Conservation (phyloP, 176 grass and related monocot genomes). For the Cenchrus fungigraminus region DNA sequence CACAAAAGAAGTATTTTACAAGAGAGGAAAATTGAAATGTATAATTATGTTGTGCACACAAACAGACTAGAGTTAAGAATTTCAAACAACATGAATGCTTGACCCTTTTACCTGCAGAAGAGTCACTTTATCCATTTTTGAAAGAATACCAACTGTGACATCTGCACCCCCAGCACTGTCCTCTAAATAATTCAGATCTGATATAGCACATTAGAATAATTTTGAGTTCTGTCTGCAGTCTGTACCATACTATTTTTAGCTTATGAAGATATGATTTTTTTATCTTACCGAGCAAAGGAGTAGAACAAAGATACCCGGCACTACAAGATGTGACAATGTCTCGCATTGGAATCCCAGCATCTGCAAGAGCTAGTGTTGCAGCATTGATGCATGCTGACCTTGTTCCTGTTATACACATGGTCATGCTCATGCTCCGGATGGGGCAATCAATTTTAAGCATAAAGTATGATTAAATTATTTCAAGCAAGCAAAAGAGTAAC, state of each 20-base stretch:
- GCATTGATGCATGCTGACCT: conserved; percentile 99
- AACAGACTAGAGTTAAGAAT: neutral
- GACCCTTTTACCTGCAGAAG: conserved; percentile 77
- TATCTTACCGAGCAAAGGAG: conserved; percentile 79
- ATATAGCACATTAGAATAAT: conserved; percentile 33
- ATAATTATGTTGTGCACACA: neutral
- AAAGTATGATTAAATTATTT: neutral
- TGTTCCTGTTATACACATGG: conserved; percentile 60
- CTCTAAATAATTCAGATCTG: conserved; percentile 97
- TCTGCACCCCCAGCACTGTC: conserved; percentile 92
- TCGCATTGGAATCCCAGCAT: conserved; percentile 93
- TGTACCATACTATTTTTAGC: conserved; percentile 12
- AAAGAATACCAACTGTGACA: conserved; percentile 88
- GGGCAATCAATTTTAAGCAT: conserved; percentile 2
- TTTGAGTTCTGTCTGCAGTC: neutral
- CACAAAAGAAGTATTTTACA: neutral
- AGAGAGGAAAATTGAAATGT: conserved; percentile 25
- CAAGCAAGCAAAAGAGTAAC: conserved; percentile 19
- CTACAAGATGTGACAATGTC: conserved; percentile 97
- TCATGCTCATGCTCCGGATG: conserved; percentile 29
- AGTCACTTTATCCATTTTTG: conserved; percentile 96
- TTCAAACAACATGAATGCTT: neutral
- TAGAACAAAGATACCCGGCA: conserved; percentile 91
- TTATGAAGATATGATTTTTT: neutral
- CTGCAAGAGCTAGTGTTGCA: conserved; percentile 93